A percentile compares a stretch with the other conserved stretches of the same genome.
Conservation (phyloP, 768 basidiomycete genomes). For the Krasilnikovozyma curviuscula region DNA sequence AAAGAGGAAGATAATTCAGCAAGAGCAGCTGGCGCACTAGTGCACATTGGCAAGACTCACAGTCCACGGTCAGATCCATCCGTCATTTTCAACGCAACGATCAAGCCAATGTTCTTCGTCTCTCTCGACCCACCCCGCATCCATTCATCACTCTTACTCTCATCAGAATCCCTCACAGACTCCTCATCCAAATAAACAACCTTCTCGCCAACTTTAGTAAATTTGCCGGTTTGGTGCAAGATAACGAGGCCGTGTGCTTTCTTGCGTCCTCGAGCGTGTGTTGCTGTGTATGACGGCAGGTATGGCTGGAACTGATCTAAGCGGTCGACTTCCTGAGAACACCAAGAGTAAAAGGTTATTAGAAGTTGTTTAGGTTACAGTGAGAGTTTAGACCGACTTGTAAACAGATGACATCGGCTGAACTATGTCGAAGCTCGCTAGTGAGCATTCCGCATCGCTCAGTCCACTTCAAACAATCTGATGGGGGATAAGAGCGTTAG, state of each 20-base stretch:
- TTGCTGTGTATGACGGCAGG: slow-evolving; percentile 43
- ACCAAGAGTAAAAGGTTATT: background rate
- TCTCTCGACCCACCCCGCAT: slow-evolving; percentile 42
- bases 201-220: slow-evolving; percentile 32
- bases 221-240: slow-evolving; percentile 40
- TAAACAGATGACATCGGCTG: slow-evolving; percentile 62
- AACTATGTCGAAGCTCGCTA: slow-evolving; percentile 47
- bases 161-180: slow-evolving; percentile 31
- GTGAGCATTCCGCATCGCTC: slow-evolving; percentile 59
- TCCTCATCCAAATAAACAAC: slow-evolving; percentile 53
- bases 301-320: slow-evolving; percentile 50
- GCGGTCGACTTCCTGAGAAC: slow-evolving; percentile 61
- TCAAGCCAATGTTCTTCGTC: slow-evolving; percentile 61
- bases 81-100: slow-evolving; percentile 44
- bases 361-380: background rate
- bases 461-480: slow-evolving; percentile 52
- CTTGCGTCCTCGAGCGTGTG: slow-evolving; percentile 46
- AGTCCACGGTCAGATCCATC: slow-evolving; percentile 29
- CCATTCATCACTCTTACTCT: slow-evolving; percentile 14
- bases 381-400: slow-evolving; percentile 37
- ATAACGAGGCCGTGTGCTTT: slow-evolving; percentile 80
- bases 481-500: background rate
- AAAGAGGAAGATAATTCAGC: background rate
- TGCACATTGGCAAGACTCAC: slow-evolving; percentile 7
- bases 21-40: background rate